A percentile compares a stretch with the other conserved stretches of the same genome.
Conservation (phyloP, 805 yeast genomes). For the Barnettozyma vustinii region DNA sequence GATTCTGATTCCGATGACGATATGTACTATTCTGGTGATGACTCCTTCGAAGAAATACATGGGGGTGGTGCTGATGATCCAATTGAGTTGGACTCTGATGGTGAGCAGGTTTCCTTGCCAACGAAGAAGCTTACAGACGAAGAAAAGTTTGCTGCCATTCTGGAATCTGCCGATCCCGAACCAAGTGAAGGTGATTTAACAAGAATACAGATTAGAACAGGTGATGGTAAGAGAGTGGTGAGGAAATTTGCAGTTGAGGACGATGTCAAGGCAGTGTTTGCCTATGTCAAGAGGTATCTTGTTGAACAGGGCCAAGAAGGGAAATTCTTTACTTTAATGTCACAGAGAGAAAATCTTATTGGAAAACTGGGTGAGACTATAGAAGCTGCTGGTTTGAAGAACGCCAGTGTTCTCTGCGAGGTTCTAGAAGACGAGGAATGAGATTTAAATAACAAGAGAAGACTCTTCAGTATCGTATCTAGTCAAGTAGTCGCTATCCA, state of each 20-base stretch:
- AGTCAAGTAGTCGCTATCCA: too few relatives aligned
- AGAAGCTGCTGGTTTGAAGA: constrained; percentile 71
- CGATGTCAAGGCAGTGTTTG: constrained; percentile 54
- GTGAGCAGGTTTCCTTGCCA: constrained; percentile 6
- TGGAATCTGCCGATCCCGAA: constrained; percentile 51
- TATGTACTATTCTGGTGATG: constrained; percentile 16
- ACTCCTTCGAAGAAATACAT: constrained; percentile 15
- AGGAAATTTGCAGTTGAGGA: constrained; percentile 61
- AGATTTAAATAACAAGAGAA: neutral
- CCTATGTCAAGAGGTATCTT: constrained; percentile 58
- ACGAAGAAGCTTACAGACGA: constrained; percentile 28
- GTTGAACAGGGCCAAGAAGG: constrained; percentile 29
- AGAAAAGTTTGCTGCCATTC: constrained; percentile 45
- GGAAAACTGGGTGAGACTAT: constrained; percentile 50
- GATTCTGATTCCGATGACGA: constrained; percentile 18
- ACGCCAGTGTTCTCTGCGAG: constrained; percentile 49
- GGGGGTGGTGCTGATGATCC: constrained; percentile 18
- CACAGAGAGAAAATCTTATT: constrained; percentile 48
- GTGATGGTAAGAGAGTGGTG: constrained; percentile 78
- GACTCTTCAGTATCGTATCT: neutral
- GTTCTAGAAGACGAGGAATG: constrained; percentile 10
- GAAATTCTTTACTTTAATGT: constrained; percentile 40
- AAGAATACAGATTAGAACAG: constrained; percentile 81
- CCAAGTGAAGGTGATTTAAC: constrained; percentile 43
- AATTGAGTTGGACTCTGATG: constrained; percentile 21